phyloP scores from a whole-genome alignment of 139 green algal species.

The Eudorina sp. region DNA sequence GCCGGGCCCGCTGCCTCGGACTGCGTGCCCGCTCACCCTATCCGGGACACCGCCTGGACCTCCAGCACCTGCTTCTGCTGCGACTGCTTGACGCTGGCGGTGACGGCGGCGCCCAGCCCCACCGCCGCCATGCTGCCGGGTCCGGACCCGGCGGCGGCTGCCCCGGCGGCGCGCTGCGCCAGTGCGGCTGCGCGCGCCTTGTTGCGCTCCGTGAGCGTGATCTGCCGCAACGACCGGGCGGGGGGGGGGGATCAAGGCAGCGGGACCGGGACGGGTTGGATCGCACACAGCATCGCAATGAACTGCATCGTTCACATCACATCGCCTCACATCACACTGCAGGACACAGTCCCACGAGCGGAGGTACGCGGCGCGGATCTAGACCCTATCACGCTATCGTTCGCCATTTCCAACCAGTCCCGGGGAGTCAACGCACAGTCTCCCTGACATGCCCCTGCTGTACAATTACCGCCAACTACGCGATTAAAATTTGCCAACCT shows the following conservation, averaged over 20 bases:
- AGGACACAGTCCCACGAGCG: too few relatives aligned
- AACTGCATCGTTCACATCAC: too few relatives aligned
- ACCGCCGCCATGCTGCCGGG: neutral
- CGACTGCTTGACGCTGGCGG: neutral
- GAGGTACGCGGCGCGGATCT: too few relatives aligned
- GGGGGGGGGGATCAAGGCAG: neutral
- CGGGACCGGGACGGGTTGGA: neutral
- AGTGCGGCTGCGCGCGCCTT: constrained; percentile 61
- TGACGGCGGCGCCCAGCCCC: neutral
- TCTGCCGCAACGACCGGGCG: neutral
- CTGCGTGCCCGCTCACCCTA: too few relatives aligned
- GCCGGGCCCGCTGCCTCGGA: too few relatives aligned
- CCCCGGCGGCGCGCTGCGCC: constrained; percentile 35
- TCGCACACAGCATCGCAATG: too few relatives aligned
- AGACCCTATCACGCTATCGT: too few relatives aligned
- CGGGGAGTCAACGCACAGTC: too few relatives aligned
- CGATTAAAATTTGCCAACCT: neutral
- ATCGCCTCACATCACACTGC: too few relatives aligned
- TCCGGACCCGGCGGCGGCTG: neutral
- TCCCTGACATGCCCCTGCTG: too few relatives aligned
- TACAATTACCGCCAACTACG: neutral
- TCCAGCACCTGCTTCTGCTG: constrained; percentile 41
- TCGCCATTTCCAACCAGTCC: too few relatives aligned
- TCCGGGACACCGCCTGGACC: constrained; percentile 34
- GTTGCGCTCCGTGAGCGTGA: constrained; percentile 72